Evolutionary conservation across 306 rosid genomes (phyloP).

Genomic region (Mucuna pruriens): DNA sequence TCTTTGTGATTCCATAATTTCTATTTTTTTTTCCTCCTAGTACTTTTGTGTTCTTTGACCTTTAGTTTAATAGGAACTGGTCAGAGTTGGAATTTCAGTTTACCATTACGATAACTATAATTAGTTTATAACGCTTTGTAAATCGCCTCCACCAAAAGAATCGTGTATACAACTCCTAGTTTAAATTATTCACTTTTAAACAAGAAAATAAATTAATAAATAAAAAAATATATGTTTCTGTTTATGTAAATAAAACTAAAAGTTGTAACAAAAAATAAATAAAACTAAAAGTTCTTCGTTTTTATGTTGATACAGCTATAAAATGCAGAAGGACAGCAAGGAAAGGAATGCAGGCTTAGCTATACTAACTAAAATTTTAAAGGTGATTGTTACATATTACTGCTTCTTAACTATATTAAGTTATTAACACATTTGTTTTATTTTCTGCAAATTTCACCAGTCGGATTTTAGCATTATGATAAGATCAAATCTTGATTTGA

Average conservation of each 20-base stretch:
- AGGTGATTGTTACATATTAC: not conserved
- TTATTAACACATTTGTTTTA: conserved; percentile 14
- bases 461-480: conserved; percentile 20
- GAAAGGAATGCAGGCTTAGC: not conserved
- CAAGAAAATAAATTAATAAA: not conserved
- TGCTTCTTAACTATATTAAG: not conserved
- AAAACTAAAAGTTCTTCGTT: not conserved
- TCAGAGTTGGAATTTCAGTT: not conserved
- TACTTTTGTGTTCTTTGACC: not conserved
- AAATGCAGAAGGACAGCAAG: not conserved
- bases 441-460: conserved; percentile 26
- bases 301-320: conserved; percentile 6
- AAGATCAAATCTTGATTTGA: not conserved
- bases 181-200: not conserved
- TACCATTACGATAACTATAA: not conserved
- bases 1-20: not conserved
- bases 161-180: not conserved
- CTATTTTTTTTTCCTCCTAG: not conserved
- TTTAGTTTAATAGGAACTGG: not conserved
- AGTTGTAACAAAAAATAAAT: too few species aligned
- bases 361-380: not conserved
- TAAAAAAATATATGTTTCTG: not conserved
- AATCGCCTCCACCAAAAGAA: not conserved
- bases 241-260: not conserved
- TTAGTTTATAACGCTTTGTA: not conserved